A percentile compares a stretch with the other conserved stretches of the same genome.
These are phyloP conservation scores for Melanopsichium pennsylvanicum DNA, from an alignment of 1,284 basidiomycete species.

Conservation along the genomic window DNA sequence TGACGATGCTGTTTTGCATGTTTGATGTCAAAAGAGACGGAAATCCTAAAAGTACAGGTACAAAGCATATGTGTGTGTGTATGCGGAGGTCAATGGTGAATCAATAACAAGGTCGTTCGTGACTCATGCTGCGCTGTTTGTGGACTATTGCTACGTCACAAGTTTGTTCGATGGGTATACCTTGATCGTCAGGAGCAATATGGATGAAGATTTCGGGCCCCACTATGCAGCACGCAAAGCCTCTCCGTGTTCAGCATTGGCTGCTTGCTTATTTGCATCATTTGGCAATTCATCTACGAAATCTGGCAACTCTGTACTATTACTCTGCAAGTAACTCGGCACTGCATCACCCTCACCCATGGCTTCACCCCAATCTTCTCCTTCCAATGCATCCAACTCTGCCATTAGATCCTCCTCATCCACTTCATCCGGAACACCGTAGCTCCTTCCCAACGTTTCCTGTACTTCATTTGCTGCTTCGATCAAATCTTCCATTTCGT, in stretches of 20 bases:
- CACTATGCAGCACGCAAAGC: slow-evolving; percentile 32
- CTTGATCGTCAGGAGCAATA: too few species aligned
- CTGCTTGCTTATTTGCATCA: slow-evolving; percentile 1
- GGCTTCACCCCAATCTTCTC: slow-evolving; percentile 75
- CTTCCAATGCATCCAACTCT: slow-evolving; percentile 72
- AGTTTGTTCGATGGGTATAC: too few species aligned
- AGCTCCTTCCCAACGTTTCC: slow-evolving; percentile 89
- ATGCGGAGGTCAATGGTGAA: too few species aligned
- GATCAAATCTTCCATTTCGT: slow-evolving; percentile 95
- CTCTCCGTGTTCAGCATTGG: slow-evolving; percentile 22
- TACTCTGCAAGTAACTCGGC: slow-evolving; percentile 57
- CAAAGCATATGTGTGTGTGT: too few species aligned
- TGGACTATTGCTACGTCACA: too few species aligned
- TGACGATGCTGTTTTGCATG: too few species aligned
- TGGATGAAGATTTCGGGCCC: too few species aligned
- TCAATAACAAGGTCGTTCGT: too few species aligned
- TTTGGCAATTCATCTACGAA: slow-evolving; percentile 59
- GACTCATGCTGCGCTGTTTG: too few species aligned
- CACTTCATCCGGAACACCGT: slow-evolving; percentile 95
- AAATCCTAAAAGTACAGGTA: too few species aligned
- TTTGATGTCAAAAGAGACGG: too few species aligned
- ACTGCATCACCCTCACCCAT: slow-evolving; percentile 15
- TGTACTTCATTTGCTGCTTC: slow-evolving; percentile 98
- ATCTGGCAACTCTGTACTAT: slow-evolving; percentile 52
- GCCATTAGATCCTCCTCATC: slow-evolving; percentile 98